Percentiles rank a stretch among this genome's conserved stretches.
Evolutionary conservation across 2,329 filamentous ascomycete species (phyloP).

Genomic region (Thielaviopsis euricoi): DNA sequence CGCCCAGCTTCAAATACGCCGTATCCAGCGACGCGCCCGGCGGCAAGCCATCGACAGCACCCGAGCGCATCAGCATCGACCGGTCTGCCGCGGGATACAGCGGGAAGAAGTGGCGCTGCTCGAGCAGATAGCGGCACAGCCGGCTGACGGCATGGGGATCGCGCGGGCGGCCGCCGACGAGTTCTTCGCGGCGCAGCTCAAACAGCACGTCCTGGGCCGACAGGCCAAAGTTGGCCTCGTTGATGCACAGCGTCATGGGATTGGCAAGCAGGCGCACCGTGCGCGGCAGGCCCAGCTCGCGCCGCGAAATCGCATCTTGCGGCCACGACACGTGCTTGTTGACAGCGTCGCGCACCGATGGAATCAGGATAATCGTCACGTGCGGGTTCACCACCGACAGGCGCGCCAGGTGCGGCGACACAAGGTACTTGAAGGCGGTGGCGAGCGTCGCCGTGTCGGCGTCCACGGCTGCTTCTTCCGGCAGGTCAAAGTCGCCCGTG

Average conservation of each 20-base stretch:
- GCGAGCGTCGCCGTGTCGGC: constrained; percentile 65
- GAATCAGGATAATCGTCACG: constrained; percentile 67
- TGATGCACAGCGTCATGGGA: constrained; percentile 75
- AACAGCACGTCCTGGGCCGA: constrained; percentile 72
- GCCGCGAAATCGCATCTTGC: constrained; percentile 42
- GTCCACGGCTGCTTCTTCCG: constrained; percentile 48
- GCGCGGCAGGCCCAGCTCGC: constrained; percentile 65
- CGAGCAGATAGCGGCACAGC: constrained; percentile 61
- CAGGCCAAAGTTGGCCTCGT: constrained; percentile 70
- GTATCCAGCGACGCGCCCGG: constrained; percentile 69
- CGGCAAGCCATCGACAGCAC: constrained; percentile 39
- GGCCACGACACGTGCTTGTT: constrained; percentile 80
- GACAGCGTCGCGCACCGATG: constrained; percentile 68
- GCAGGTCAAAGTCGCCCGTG: constrained; percentile 61
- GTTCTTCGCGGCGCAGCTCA: constrained; percentile 63
- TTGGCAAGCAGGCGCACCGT: constrained; percentile 68
- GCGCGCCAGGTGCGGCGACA: constrained; percentile 55
- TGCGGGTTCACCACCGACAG: constrained; percentile 55
- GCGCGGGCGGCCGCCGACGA: constrained; percentile 15
- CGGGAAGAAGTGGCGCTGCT: constrained; percentile 84
- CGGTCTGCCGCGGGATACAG: constrained; percentile 68
- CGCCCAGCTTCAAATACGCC: constrained; percentile 71
- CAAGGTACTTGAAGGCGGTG: constrained; percentile 68
- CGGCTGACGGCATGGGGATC: constrained; percentile 44
- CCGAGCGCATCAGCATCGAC: constrained; percentile 47